Percentiles rank a stretch among this genome's conserved stretches.
phyloP scores from a whole-genome alignment of 306 rosid species.

The Quercus gilva region DNA sequence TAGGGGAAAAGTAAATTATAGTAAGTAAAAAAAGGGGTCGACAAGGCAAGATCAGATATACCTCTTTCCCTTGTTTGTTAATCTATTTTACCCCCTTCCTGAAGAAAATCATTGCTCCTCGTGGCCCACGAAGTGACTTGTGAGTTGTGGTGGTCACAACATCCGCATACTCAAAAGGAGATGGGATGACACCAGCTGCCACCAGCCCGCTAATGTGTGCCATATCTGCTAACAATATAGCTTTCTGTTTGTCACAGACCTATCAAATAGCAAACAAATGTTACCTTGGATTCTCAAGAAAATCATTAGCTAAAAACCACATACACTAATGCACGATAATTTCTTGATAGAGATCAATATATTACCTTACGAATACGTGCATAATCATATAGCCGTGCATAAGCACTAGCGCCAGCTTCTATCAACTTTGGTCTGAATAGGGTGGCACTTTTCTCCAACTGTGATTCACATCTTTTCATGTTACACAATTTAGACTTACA shows the following conservation, averaged over 20 bases:
- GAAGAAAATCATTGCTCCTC: conserved; percentile 97
- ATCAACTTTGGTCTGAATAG: conserved; percentile 90
- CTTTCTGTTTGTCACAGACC: conserved; percentile 91
- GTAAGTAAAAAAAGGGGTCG: neutral
- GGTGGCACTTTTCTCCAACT: conserved; percentile 78
- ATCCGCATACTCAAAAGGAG: conserved; percentile 95
- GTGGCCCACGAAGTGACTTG: conserved; percentile 97
- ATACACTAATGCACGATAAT: conserved; percentile 1
- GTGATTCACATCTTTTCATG: conserved; percentile 28
- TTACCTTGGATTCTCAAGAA: conserved; percentile 19
- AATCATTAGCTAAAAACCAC: conserved; percentile 5
- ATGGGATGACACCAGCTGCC: conserved; percentile 93
- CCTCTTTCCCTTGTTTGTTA: conserved; percentile 84
- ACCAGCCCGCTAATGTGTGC: conserved; percentile 96
- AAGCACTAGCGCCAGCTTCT: conserved; percentile 97
- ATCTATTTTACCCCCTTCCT: conserved; percentile 84
- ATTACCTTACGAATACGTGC: conserved; percentile 88
- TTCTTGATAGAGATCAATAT: neutral
- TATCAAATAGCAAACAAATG: conserved; percentile 32
- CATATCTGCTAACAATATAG: conserved; percentile 93
- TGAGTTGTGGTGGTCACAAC: conserved; percentile 93
- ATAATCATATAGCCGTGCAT: conserved; percentile 89
- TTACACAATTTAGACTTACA: conserved; percentile 15
- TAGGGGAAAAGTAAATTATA: neutral
- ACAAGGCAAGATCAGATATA: conserved; percentile 12